These are phyloP conservation scores for Chlamydomonas sp. DNA, from an alignment of 139 green algal genomes.

Conservation along the genomic window DNA sequence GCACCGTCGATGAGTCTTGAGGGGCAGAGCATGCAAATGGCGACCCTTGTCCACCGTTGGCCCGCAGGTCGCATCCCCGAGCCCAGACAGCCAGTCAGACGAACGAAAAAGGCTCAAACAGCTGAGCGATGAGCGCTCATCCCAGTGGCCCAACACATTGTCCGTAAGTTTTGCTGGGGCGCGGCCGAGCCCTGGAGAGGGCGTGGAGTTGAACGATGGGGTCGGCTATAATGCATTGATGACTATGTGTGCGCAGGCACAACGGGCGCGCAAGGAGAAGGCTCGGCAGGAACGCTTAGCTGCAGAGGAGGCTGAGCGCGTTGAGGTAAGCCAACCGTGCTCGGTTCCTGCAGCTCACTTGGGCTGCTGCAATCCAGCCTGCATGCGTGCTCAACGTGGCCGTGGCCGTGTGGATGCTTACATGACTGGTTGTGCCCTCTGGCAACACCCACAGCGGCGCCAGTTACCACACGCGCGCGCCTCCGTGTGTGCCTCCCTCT, in stretches of 20 bases:
- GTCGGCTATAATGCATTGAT: not conserved
- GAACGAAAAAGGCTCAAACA: constrained; percentile 62
- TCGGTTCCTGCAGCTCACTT: too few relatives aligned
- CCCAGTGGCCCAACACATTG: constrained; percentile 78
- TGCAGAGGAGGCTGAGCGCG: constrained; percentile 69
- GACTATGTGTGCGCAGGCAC: constrained; percentile 48
- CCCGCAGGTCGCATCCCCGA: constrained; percentile 39
- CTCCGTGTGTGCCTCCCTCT: not conserved
- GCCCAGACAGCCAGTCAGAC: constrained; percentile 41
- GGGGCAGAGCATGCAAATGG: not conserved
- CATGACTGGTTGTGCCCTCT: not conserved
- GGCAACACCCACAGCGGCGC: not conserved
- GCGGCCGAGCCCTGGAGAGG: not conserved
- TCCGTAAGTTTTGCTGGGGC: constrained; percentile 40
- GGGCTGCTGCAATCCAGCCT: too few relatives aligned
- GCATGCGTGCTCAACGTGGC: too few relatives aligned
- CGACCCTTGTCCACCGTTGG: not conserved
- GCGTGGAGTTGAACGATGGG: not conserved
- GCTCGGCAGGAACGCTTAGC: constrained; percentile 55
- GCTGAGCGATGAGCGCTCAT: constrained; percentile 65
- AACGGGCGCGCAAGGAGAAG: constrained; percentile 67
- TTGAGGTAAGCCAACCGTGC: constrained; percentile 51
- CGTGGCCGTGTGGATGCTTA: too few relatives aligned
- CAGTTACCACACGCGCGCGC: not conserved
- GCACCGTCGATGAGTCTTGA: too few relatives aligned